Evolutionary conservation across 2,329 filamentous ascomycete species (phyloP).

Genomic region (Aspergillus sp.): DNA sequence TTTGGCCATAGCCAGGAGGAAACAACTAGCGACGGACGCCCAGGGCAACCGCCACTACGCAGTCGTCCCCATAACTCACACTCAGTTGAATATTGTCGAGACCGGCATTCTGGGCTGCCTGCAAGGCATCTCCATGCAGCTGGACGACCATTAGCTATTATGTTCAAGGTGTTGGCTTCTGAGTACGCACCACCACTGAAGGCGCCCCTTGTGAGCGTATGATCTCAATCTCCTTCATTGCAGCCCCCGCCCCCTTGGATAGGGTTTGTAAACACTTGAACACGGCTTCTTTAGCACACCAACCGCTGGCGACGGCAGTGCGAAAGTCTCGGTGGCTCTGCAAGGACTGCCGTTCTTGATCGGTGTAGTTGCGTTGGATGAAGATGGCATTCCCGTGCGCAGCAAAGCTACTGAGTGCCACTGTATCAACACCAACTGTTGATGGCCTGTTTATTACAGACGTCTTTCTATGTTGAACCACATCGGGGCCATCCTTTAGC

Average conservation of each 20-base stretch:
- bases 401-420: neutral
- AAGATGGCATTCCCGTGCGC: neutral
- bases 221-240: conserved; percentile 2
- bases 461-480: neutral
- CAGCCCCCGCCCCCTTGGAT: neutral
- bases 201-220: neutral
- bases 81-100: neutral
- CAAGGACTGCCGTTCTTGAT: neutral
- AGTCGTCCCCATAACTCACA: neutral
- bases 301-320: neutral
- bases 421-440: neutral
- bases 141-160: neutral
- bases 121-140: neutral
- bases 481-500: too few species aligned
- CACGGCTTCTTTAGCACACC: neutral
- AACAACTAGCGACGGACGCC: neutral
- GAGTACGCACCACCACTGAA: neutral
- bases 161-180: neutral
- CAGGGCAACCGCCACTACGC: neutral
- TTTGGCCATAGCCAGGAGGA: too few species aligned
- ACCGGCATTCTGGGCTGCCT: neutral
- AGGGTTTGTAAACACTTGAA: conserved; percentile 2
- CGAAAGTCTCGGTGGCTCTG: neutral
- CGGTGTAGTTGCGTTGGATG: neutral
- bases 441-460: neutral